phyloP scores from a whole-genome alignment of 1,284 basidiomycete species.

The Tetrapyrgos nigripes region DNA sequence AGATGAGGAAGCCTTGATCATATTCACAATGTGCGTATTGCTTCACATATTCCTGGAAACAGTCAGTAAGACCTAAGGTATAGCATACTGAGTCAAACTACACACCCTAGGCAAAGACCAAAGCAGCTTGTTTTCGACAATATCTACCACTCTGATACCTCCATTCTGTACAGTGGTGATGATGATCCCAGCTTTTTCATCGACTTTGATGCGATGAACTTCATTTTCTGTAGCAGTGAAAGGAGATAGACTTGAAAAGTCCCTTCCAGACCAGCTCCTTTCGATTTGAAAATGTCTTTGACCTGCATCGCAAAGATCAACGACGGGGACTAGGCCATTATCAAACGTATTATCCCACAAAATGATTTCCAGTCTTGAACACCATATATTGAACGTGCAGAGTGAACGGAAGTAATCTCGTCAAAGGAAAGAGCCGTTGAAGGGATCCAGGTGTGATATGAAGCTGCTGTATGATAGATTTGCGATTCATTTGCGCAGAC shows the following conservation, averaged over 20 bases:
- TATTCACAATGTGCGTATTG: conserved; percentile 76
- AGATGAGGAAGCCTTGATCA: conserved; percentile 71
- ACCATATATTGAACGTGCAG: conserved; percentile 36
- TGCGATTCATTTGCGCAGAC: conserved; percentile 49
- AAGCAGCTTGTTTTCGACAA: conserved; percentile 51
- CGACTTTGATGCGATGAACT: conserved; percentile 78
- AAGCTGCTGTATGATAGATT: conserved; percentile 60
- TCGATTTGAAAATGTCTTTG: conserved; percentile 50
- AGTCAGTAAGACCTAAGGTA: background rate
- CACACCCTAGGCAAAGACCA: conserved; percentile 62
- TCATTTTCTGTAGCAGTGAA: conserved; percentile 38
- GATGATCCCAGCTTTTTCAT: conserved; percentile 61
- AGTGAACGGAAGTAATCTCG: conserved; percentile 35
- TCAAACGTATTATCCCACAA: conserved; percentile 45
- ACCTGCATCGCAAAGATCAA: conserved; percentile 41
- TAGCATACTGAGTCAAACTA: background rate
- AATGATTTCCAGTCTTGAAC: conserved; percentile 59
- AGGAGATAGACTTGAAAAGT: conserved; percentile 41
- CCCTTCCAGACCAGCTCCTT: conserved; percentile 61
- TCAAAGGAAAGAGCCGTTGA: conserved; percentile 34
- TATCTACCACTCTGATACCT: conserved; percentile 54
- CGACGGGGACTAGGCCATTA: conserved; percentile 14
- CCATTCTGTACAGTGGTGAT: conserved; percentile 62
- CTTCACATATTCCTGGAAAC: conserved; percentile 55
- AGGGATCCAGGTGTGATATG: conserved; percentile 51